Conservation (phyloP, 345 rosid species). For the Psidium friedrichsthalianum region DNA sequence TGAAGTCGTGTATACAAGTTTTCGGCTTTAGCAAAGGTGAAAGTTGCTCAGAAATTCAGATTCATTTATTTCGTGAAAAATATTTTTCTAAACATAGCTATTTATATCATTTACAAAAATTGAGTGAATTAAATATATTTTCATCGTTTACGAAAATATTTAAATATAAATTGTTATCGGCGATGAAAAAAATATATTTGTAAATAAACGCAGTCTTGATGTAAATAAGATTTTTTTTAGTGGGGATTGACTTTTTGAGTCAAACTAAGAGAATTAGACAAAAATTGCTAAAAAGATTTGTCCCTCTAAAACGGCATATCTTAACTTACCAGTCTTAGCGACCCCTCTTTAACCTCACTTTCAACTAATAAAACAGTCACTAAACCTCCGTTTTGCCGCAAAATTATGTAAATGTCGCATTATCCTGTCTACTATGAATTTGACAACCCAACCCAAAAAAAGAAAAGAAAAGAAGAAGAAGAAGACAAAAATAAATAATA, state of each 20-base stretch:
- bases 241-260: not conserved
- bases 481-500: not conserved
- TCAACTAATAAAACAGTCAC: not conserved
- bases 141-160: not conserved
- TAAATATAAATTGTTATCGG: too few species aligned
- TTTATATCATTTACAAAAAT: rapidly evolving
- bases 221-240: too few species aligned
- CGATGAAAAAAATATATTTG: too few species aligned
- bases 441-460: not conserved
- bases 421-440: not conserved
- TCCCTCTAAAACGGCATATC: not conserved
- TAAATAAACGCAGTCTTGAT: too few species aligned
- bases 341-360: not conserved
- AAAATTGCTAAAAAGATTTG: not conserved
- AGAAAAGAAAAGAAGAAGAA: not conserved
- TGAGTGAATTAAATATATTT: rapidly evolving
- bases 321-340: not conserved
- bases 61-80: not conserved
- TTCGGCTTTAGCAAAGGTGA: not conserved
- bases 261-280: not conserved
- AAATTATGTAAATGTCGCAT: not conserved
- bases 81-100: rapidly evolving
- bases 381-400: not conserved
- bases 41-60: not conserved
- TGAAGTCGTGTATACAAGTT: not conserved